These are phyloP conservation scores for Verticillium zaregamsianum DNA, from an alignment of 2,329 filamentous ascomycete species.

Conservation along the genomic window DNA sequence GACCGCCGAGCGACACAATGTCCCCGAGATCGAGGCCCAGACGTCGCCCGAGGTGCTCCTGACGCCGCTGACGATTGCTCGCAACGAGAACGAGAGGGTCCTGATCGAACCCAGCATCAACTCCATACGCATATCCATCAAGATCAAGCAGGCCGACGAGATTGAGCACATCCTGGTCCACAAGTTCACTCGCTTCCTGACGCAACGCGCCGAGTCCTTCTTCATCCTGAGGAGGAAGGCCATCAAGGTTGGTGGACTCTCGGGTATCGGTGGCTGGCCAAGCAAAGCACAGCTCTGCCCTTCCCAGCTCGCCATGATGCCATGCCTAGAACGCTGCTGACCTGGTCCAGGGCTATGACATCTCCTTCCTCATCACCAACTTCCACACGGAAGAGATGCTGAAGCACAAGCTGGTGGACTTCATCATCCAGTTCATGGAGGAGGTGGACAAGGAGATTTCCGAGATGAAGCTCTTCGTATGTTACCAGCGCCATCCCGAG, in stretches of 20 bases:
- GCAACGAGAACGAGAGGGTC: slow-evolving; percentile 96
- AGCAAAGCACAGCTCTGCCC: neutral
- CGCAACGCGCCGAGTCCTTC: slow-evolving; percentile 92
- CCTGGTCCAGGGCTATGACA: slow-evolving; percentile 77
- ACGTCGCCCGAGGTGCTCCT: slow-evolving; percentile 91
- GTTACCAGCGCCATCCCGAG: slow-evolving; percentile 29
- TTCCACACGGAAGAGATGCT: slow-evolving; percentile 98
- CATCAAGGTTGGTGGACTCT: slow-evolving; percentile 64
- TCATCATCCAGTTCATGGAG: slow-evolving; percentile 99
- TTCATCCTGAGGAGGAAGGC: slow-evolving; percentile 95
- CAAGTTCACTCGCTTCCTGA: slow-evolving; percentile 97
- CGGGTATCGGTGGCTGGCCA: neutral
- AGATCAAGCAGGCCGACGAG: slow-evolving; percentile 99
- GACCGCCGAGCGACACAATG: slow-evolving; percentile 94
- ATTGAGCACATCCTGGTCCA: slow-evolving; percentile 97
- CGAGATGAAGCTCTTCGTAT: slow-evolving; percentile 99
- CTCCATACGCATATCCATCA: slow-evolving; percentile 93
- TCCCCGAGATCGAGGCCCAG: slow-evolving; percentile 91
- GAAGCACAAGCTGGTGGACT: slow-evolving; percentile 98
- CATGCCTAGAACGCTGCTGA: slow-evolving; percentile 12
- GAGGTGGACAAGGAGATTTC: slow-evolving; percentile 99
- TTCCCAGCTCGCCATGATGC: neutral
- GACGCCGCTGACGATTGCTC: slow-evolving; percentile 82
- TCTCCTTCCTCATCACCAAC: slow-evolving; percentile 97
- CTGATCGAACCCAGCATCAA: slow-evolving; percentile 96